Evolutionary conservation across 2,329 filamentous ascomycete genomes (phyloP), one percentile per base, ranked within the genome.

Genomic region (Capronia americana): DNA sequence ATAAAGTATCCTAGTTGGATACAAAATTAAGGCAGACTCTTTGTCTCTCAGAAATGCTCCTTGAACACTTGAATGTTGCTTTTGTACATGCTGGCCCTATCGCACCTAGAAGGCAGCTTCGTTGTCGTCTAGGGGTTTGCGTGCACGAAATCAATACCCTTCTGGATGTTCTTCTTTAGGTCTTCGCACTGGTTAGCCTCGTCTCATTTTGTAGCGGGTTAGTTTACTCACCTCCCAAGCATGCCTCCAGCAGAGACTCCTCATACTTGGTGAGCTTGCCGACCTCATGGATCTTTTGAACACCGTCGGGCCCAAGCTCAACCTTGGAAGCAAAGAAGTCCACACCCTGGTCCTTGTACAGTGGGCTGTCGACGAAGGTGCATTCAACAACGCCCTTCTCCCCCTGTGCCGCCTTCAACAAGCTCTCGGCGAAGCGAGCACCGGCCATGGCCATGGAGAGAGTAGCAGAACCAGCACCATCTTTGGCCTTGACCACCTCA

Each of bases 381-480:
- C 93, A 93, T 90, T 99, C 95, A 73, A 96, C 80, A 75, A 99
- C 90, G 79, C 92, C 92, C 88, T 93, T 95, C 88, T 96, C 89
- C 79, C 95, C 95, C 82, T 96, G 89, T 67, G 91, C 85, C 76
- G 95, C 95, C 82, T 92, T 93, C 83, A 99, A 91, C 76, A 99
- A 85, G 74, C 91, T 92, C 86, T 98, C 93, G 75, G 95, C 92
- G 81, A 90, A 90, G 74, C 88, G 86, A 71, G 87, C 87, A 84
- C 94, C 94, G 73, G 94, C 94, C 88, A 97, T 94, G 77, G 94
- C 94, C 94, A 99, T 99, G 85, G 93, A 97, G 75, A 98, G 91
- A 17, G 58, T 61, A 26, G 93, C 93, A 68, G 92, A 96, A 71
- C 93, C 93, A 77, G 89, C 89, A 76, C 93, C 93, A 72, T 95